Evolutionary conservation across 2,329 filamentous ascomycete genomes (phyloP), one percentile per base, ranked within the genome.

Genomic region (Coniosporium tulheliwenetii): DNA sequence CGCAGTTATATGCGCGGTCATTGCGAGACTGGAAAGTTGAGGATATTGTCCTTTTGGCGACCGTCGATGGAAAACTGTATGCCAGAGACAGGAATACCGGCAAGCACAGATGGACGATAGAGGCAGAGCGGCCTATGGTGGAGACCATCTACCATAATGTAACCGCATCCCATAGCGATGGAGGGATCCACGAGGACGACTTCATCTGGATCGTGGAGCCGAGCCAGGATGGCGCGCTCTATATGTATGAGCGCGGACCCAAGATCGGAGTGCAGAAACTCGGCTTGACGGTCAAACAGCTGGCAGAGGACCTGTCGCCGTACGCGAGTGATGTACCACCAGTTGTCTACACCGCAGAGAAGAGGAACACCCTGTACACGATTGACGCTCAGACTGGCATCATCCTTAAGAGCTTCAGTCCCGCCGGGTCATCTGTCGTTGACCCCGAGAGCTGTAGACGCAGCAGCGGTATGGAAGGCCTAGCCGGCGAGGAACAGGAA

Each of bases 21-120:
- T 73, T 96, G 75, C 81, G 87, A 76, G 89, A 95, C 69, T 96
- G 89, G 89, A 85, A 95, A 82, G 87, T 95, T 68, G 89, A 96
- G 84, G 87, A 96, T 72, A 93, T 95, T 76, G 84, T 96, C 69
- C 85, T 98, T 71, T 73, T 98, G 82, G 89, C 91, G 84, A 96
- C 91, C 75, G 84, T 96, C 77, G 87, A 96, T 72, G 91, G 91
- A 72, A 84, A 85, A 60, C 77, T 96, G 55, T 84, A 94, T 67
- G 87, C 89, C 60, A 79, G 79, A 62, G 85, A 95, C 67, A 77
- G 91, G 54, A 82, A 80, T 58, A 91, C 82, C 40, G 91, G 91
- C 52, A 73, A 79, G 47, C 73, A 81, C 51, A 81, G 79, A 57
- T 96, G 91, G 91, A 80, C 82, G 54, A 72, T 94, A 45, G 77